A percentile compares a stretch with the other conserved stretches of the same genome.
phyloP scores from a whole-genome alignment of 1,284 basidiomycete species.

The Gomphus bonarii region DNA sequence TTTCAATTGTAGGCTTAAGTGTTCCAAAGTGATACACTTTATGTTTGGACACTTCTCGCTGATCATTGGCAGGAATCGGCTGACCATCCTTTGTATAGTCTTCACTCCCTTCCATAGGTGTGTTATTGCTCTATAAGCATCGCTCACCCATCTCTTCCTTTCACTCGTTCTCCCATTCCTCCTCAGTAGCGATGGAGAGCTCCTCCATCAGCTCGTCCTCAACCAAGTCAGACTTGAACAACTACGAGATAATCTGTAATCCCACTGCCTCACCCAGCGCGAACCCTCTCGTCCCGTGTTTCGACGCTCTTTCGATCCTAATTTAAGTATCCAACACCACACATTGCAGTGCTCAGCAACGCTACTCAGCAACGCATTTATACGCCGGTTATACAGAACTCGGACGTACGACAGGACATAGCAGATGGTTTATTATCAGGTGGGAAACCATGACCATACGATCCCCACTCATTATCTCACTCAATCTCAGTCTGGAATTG shows the following conservation, averaged over 20 bases:
- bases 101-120: not conserved
- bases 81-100: too few relatives aligned
- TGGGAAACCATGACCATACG: constrained; percentile 13
- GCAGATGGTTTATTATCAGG: constrained; percentile 59
- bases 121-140: not conserved
- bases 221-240: not conserved
- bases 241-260: not conserved
- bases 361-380: too few relatives aligned
- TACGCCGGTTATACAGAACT: constrained; percentile 24
- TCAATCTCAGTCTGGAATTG: constrained; percentile 34
- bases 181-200: not conserved
- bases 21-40: too few relatives aligned
- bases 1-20: too few relatives aligned
- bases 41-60: too few relatives aligned
- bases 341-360: too few relatives aligned
- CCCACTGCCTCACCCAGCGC: constrained; percentile 18
- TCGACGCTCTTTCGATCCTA: constrained; percentile 47
- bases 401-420: constrained; percentile 36
- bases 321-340: constrained; percentile 27
- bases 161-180: not conserved
- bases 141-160: not conserved
- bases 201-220: not conserved
- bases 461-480: not conserved
- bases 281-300: constrained; percentile 44
- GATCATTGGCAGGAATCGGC: too few relatives aligned